Percentiles rank a stretch among this genome's conserved stretches.
Evolutionary conservation across 345 rosid species (phyloP).

Genomic region (Euphorbia tirucalli): DNA sequence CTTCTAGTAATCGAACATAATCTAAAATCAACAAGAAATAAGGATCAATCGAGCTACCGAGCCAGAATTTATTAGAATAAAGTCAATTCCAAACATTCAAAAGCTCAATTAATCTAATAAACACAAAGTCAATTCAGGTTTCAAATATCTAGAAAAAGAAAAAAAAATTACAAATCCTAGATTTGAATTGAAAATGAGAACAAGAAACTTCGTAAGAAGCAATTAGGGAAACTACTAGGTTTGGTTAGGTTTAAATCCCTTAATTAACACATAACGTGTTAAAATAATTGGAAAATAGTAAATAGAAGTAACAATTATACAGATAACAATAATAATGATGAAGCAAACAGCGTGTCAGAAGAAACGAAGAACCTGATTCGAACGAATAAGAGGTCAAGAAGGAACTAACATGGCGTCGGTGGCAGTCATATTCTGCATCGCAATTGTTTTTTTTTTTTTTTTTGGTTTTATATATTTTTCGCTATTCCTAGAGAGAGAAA

Average conservation of each 20-base stretch:
- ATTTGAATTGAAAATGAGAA: constrained; percentile 8
- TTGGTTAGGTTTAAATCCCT: neutral
- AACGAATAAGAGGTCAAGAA: constrained; percentile 25
- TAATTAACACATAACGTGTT: neutral
- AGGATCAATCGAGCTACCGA: neutral
- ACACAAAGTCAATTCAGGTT: neutral
- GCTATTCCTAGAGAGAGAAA: constrained; percentile 16
- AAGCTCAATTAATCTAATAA: neutral
- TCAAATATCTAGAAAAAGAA: neutral
- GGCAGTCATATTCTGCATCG: constrained; percentile 9
- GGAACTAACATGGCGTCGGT: constrained; percentile 20
- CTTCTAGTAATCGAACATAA: neutral
- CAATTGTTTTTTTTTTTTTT: neutral
- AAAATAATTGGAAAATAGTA: neutral
- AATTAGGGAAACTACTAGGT: neutral
- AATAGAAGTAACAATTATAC: neutral
- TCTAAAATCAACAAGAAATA: neutral
- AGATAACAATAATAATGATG: neutral
- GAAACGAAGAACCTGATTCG: constrained; percentile 30
- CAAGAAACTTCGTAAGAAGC: neutral
- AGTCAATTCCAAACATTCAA: neutral
- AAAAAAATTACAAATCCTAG: constrained; percentile 12
- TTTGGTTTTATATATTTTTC: neutral
- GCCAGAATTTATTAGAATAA: neutral
- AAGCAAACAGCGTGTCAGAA: neutral